Base-by-base conservation (phyloP, 192 early-diverging fungal genomes). In the Allomyces arbusculus region DNA sequence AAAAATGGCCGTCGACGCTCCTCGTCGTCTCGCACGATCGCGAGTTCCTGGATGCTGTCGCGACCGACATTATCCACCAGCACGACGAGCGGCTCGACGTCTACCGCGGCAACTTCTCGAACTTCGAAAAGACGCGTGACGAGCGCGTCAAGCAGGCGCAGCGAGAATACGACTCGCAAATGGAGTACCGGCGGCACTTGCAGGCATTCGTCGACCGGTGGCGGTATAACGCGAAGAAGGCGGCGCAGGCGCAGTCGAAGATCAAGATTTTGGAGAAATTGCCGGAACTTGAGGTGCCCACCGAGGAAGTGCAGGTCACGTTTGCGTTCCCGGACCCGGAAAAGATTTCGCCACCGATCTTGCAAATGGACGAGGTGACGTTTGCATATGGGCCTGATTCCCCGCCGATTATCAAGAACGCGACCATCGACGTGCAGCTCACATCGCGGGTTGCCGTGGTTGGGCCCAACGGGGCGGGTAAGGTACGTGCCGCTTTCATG, bases 151-250 rank as follows among this genome's bases (percentile, higher is more conserved):
- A 88, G 77, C 87, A 89, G 70, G 90, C 91, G 72, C 71, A 91
- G 44, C 81, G 91, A 66, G 96, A 99, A 74, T 99, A 97, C 73
- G 92, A 99, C 78, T 82, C 92, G 28, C 96, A 99, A 76, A 75
- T 94, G 70, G 83, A 89, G 73, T 91, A 92, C 74, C 86, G 92
- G 24, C 83, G 91, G 70, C 93, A 99, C 74, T 75, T 97, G 76
- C 94, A 99, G 68, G 96, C 89, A 16, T 99, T 95, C 71, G 95
- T 99, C 72, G 96, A 97, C 71, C 84, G 92, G 44, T 99, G 96
- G 96, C 79, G 96, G 70, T 99, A 99, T 74, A 99, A 99, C 73
- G 92, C 96, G 40, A 99, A 95, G 68, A 82, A 91, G 55, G 91
- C 89, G 43, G 88, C 96, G 11, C 94, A 97, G 75, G 96, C 96